Evolutionary conservation across 306 rosid species (phyloP).

Genomic region (Myrica gale): DNA sequence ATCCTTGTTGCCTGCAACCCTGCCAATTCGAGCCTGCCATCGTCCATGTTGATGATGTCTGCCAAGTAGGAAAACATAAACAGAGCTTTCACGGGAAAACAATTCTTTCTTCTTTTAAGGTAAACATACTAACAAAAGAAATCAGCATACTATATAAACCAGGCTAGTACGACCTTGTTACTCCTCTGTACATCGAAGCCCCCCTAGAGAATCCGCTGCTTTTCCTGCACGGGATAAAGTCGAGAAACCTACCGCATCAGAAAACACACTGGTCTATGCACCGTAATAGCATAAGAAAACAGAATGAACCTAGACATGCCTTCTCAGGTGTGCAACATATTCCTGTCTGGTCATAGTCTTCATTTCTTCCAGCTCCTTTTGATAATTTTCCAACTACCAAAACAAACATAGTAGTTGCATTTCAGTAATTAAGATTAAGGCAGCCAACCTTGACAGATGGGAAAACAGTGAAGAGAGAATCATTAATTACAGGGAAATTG

Average conservation of each 20-base stretch:
- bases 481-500: slow-evolving; percentile 79
- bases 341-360: slow-evolving; percentile 82
- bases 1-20: slow-evolving; percentile 94
- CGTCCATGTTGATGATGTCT: slow-evolving; percentile 97
- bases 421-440: slow-evolving; percentile 10
- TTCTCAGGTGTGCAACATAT: slow-evolving; percentile 84
- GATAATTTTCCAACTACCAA: slow-evolving; percentile 67
- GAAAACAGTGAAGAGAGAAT: slow-evolving; percentile 12
- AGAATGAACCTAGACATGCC: slow-evolving; percentile 38
- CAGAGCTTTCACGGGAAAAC: slow-evolving; percentile 7
- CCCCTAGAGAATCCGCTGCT: slow-evolving; percentile 96
- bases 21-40: slow-evolving; percentile 96
- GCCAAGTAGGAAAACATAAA: slow-evolving; percentile 33
- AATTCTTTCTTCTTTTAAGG: not conserved
- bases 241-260: slow-evolving; percentile 7
- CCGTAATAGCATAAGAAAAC: not conserved
- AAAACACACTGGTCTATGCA: not conserved
- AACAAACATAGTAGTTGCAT: slow-evolving; percentile 18
- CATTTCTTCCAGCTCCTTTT: slow-evolving; percentile 77
- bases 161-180: slow-evolving; percentile 67
- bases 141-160: slow-evolving; percentile 10
- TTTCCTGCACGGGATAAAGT: slow-evolving; percentile 48
- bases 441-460: slow-evolving; percentile 6
- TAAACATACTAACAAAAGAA: not conserved
- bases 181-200: slow-evolving; percentile 90